phyloP scores from a whole-genome alignment of 2,329 filamentous ascomycete species.

The Aspergillus aculeatinus region DNA sequence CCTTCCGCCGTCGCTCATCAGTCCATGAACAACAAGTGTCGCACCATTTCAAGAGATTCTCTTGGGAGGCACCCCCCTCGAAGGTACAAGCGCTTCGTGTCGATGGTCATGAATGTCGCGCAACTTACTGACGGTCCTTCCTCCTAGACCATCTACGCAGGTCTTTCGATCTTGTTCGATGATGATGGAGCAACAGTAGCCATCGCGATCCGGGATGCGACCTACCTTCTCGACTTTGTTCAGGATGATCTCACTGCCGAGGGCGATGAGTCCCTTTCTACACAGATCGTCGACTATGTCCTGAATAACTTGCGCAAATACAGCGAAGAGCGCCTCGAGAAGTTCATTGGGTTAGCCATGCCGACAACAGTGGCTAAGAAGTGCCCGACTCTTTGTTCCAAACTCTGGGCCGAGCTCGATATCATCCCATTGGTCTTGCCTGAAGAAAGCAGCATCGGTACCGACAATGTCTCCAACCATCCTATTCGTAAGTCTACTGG shows the following conservation, averaged over 20 bases:
- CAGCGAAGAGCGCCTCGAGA: slow-evolving; percentile 65
- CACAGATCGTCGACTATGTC: slow-evolving; percentile 60
- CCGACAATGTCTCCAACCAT: slow-evolving; percentile 20
- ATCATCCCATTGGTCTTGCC: slow-evolving; percentile 69
- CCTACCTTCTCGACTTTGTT: slow-evolving; percentile 72
- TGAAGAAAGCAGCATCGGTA: slow-evolving; percentile 23
- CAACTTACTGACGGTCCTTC: not conserved
- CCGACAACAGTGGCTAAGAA: slow-evolving; percentile 58
- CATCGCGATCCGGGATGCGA: slow-evolving; percentile 70
- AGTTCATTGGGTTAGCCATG: slow-evolving; percentile 73
- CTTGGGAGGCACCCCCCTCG: slow-evolving; percentile 40
- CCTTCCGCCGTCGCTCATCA: slow-evolving; percentile 33
- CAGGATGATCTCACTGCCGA: slow-evolving; percentile 57
- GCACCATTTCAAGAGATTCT: slow-evolving; percentile 31
- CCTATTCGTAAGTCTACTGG: slow-evolving; percentile 27
- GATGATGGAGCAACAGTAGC: slow-evolving; percentile 58
- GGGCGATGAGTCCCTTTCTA: slow-evolving; percentile 37
- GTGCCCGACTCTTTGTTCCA: slow-evolving; percentile 66
- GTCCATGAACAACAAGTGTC: slow-evolving; percentile 34
- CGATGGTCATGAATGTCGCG: not conserved
- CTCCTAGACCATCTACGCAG: slow-evolving; percentile 43
- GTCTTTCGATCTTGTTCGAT: slow-evolving; percentile 37
- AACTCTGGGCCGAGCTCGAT: slow-evolving; percentile 74
- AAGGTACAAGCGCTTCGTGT: slow-evolving; percentile 28
- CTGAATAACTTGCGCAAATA: slow-evolving; percentile 59